These are phyloP conservation scores for Plasmodiophora brassicae DNA, from an alignment of 208 protist species.

Conservation along the genomic window DNA sequence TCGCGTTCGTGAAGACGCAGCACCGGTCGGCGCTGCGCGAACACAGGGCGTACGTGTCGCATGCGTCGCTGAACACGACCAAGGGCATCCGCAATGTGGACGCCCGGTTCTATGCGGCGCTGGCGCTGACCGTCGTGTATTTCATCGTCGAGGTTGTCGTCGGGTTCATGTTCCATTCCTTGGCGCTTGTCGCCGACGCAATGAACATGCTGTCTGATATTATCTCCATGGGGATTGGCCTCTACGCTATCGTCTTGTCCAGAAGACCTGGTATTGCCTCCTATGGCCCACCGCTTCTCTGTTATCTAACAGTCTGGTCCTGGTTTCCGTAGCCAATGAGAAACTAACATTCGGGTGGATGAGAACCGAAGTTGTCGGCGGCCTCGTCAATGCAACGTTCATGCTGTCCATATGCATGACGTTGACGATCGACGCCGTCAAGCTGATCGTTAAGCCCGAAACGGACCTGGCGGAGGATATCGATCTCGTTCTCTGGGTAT, in stretches of 20 bases:
- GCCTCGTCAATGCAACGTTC: conserved; percentile 6
- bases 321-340: not conserved
- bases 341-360: not conserved
- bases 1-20: no score
- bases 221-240: not conserved
- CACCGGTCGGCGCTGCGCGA: no score
- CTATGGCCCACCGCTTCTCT: not conserved
- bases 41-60: no score
- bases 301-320: not conserved
- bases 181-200: not conserved
- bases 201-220: conserved; percentile 24
- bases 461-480: not conserved
- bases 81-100: no score
- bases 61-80: no score
- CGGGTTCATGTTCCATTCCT: not conserved
- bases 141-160: not conserved
- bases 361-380: conserved; percentile 12
- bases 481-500: not conserved
- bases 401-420: not conserved
- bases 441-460: not conserved
- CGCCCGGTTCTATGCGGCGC: not conserved
- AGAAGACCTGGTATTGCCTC: not conserved
- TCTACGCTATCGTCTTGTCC: not conserved
- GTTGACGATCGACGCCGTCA: not conserved
- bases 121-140: not conserved